Evolutionary conservation across 2,329 filamentous ascomycete genomes (phyloP).

Genomic region (Amauroascus verrucosus): DNA sequence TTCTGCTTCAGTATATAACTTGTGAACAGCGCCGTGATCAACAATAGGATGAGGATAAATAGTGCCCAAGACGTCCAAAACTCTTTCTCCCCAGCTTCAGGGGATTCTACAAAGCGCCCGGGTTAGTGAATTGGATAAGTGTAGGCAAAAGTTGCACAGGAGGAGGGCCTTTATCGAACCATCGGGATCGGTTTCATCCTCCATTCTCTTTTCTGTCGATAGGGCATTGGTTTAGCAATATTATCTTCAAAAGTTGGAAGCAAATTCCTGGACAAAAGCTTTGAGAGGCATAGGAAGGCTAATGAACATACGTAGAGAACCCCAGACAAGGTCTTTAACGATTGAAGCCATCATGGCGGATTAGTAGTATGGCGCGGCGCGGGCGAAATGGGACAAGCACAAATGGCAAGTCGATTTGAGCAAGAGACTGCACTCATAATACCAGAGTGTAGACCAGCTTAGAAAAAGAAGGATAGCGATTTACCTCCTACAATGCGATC

Average conservation of each 20-base stretch:
- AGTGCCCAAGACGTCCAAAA: conserved; percentile 93
- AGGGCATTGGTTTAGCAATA: not conserved
- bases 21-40: conserved; percentile 89
- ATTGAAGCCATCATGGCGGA: conserved; percentile 26
- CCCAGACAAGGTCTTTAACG: conserved; percentile 28
- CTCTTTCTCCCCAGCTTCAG: conserved; percentile 82
- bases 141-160: not conserved
- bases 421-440: conserved; percentile 31
- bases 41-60: conserved; percentile 88
- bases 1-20: conserved; percentile 95
- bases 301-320: conserved; percentile 29
- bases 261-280: too few species aligned
- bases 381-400: conserved; percentile 21
- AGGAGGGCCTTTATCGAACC: conserved; percentile 9
- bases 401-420: conserved; percentile 26
- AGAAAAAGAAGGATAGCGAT: not conserved
- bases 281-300: too few species aligned
- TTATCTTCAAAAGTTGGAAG: not conserved
- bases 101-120: conserved; percentile 41
- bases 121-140: not conserved
- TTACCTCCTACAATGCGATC: not conserved
- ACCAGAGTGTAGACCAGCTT: conserved; percentile 9
- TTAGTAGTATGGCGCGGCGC: conserved; percentile 4
- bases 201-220: conserved; percentile 14
- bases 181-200: conserved; percentile 18